These are phyloP conservation scores for Acrodontium crateriforme DNA, from an alignment of 2,329 filamentous ascomycete genomes.

Conservation along the genomic window DNA sequence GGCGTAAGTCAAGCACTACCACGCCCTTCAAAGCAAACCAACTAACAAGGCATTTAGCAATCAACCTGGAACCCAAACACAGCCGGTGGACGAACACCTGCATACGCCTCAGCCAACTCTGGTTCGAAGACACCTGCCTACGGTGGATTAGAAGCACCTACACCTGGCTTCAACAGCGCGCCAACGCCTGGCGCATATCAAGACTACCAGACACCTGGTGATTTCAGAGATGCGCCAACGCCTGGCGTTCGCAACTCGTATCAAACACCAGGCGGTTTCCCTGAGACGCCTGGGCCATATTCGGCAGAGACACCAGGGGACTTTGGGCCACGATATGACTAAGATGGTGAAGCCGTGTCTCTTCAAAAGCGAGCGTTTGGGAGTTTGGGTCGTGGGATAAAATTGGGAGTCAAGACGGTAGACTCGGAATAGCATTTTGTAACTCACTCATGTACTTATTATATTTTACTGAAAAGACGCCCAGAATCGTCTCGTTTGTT, in stretches of 20 bases:
- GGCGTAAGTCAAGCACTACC: constrained; percentile 8
- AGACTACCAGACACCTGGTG: constrained; percentile 23
- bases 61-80: constrained; percentile 25
- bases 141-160: constrained; percentile 50
- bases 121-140: constrained; percentile 71
- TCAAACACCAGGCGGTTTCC: constrained; percentile 31
- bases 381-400: no score
- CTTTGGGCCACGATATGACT: constrained; percentile 31
- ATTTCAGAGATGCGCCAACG: constrained; percentile 25
- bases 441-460: no score
- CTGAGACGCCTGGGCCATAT: constrained; percentile 34
- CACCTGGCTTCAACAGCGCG: constrained; percentile 27
- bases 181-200: constrained; percentile 27
- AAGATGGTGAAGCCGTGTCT: no score
- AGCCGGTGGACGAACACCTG: constrained; percentile 38
- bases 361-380: no score
- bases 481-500: no score
- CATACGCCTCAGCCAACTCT: constrained; percentile 37
- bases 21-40: constrained; percentile 30
- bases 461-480: no score
- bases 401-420: no score
- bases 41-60: constrained; percentile 12
- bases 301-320: constrained; percentile 45
- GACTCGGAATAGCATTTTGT: no score
- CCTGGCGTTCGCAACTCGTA: constrained; percentile 19